phyloP scores from a whole-genome alignment of 257 asterid species.

The Ehretia macrophylla region DNA sequence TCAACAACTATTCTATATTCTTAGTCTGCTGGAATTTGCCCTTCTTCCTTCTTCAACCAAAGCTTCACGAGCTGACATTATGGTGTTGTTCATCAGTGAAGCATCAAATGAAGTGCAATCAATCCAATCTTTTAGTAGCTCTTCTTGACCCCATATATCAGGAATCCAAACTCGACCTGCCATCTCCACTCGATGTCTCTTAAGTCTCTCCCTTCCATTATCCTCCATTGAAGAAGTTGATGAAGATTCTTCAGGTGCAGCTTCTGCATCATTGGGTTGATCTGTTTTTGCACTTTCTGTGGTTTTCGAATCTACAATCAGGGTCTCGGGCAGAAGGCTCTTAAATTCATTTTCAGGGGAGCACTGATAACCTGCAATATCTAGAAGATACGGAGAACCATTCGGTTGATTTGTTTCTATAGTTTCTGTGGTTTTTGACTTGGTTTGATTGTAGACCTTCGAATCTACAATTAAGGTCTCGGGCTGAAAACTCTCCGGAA shows the following conservation, averaged over 20 bases:
- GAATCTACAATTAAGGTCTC: too few relatives aligned
- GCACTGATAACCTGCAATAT: too few relatives aligned
- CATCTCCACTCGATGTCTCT: constrained; percentile 70
- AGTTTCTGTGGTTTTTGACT: background rate
- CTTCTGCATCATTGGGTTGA: background rate
- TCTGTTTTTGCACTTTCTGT: background rate
- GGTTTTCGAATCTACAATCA: too few relatives aligned
- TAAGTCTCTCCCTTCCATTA: constrained; percentile 64
- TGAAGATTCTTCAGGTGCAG: background rate
- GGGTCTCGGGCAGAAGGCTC: background rate
- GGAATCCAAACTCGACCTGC: constrained; percentile 95
- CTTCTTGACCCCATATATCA: constrained; percentile 88
- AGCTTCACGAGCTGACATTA: constrained; percentile 64
- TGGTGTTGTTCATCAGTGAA: constrained; percentile 35
- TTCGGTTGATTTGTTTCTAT: too few relatives aligned
- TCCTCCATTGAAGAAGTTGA: background rate
- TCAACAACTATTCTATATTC: constrained; percentile 37
- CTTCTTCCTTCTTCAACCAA: constrained; percentile 50
- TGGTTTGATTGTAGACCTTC: background rate
- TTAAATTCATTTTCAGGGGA: too few relatives aligned
- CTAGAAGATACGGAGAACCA: too few relatives aligned
- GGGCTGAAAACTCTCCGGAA: too few relatives aligned
- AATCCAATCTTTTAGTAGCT: constrained; percentile 66
- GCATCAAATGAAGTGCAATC: constrained; percentile 72
- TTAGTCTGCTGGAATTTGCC: constrained; percentile 29